phyloP scores from a whole-genome alignment of 2,329 filamentous ascomycete genomes.

The Talaromyces sp. region DNA sequence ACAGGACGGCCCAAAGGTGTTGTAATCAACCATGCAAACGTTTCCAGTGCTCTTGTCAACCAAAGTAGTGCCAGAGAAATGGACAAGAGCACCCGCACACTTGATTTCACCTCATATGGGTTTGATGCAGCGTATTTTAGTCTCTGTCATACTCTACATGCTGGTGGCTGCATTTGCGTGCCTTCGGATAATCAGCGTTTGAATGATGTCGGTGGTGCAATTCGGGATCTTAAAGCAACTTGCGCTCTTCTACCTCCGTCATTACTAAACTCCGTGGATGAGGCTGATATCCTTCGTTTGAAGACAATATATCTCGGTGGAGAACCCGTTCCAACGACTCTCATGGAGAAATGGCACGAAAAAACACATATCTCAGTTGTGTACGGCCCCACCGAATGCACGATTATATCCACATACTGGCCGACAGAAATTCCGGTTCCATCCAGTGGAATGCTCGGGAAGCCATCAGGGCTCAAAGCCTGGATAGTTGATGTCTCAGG shows the following conservation, averaged over 20 bases:
- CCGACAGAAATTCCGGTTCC: constrained; percentile 24
- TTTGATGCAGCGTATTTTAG: constrained; percentile 10
- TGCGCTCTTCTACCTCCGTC: constrained; percentile 5
- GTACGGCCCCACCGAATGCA: constrained; percentile 42
- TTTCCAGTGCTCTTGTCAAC: not conserved
- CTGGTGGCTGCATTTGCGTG: constrained; percentile 6
- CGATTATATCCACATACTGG: constrained; percentile 31
- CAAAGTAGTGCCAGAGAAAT: not conserved
- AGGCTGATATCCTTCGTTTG: not conserved
- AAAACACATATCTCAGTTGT: constrained; percentile 37
- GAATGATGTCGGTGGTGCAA: not conserved
- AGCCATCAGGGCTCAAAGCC: constrained; percentile 26
- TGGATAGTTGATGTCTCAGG: constrained; percentile 21
- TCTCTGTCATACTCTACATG: constrained; percentile 3
- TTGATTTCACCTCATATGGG: constrained; percentile 6
- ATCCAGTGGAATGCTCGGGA: constrained; percentile 28
- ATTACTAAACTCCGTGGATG: not conserved
- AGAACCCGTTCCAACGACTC: not conserved
- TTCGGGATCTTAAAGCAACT: not conserved
- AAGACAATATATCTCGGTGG: constrained; percentile 3
- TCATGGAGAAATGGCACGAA: constrained; percentile 26
- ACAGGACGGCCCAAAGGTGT: constrained; percentile 89
- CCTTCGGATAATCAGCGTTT: constrained; percentile 3
- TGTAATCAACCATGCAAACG: constrained; percentile 27
- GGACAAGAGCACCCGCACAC: constrained; percentile 35